phyloP scores from a whole-genome alignment of 768 basidiomycete genomes.

The Hypholoma sublateritium region DNA sequence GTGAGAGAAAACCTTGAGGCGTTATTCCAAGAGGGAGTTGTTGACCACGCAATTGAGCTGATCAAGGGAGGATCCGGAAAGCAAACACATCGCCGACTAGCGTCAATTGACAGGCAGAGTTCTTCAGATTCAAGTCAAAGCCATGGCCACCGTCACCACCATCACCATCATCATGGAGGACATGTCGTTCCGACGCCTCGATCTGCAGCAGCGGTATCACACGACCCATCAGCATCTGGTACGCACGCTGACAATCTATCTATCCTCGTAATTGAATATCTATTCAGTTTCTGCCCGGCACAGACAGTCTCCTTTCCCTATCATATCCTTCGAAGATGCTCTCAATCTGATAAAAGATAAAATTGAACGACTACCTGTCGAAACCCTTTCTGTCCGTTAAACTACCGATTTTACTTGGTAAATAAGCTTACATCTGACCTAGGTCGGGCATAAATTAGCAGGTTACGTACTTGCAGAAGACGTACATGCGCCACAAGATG shows the following conservation, averaged over 20 bases:
- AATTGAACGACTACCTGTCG: slow-evolving; percentile 38
- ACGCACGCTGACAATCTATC: slow-evolving; percentile 18
- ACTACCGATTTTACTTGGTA: neutral
- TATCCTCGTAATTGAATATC: neutral
- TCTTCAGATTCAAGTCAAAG: slow-evolving; percentile 30
- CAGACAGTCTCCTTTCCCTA: slow-evolving; percentile 74
- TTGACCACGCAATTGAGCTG: slow-evolving; percentile 73
- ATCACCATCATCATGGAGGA: slow-evolving; percentile 36
- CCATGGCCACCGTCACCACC: slow-evolving; percentile 32
- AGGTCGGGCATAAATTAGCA: slow-evolving; percentile 62
- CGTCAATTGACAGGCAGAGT: neutral
- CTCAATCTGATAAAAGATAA: slow-evolving; percentile 53
- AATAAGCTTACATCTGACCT: neutral
- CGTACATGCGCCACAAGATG: slow-evolving; percentile 60
- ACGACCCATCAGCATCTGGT: slow-evolving; percentile 72
- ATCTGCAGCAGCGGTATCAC: slow-evolving; percentile 48
- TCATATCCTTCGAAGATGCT: slow-evolving; percentile 67
- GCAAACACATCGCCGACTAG: slow-evolving; percentile 51
- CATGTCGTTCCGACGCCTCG: slow-evolving; percentile 53
- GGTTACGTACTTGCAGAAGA: slow-evolving; percentile 79
- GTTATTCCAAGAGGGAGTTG: slow-evolving; percentile 55
- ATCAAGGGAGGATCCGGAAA: slow-evolving; percentile 67
- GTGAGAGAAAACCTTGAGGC: slow-evolving; percentile 75
- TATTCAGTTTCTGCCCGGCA: slow-evolving; percentile 67
- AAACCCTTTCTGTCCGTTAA: slow-evolving; percentile 41